phyloP scores from a whole-genome alignment of 2,329 filamentous ascomycete species.

The Fusarium metavorans region DNA sequence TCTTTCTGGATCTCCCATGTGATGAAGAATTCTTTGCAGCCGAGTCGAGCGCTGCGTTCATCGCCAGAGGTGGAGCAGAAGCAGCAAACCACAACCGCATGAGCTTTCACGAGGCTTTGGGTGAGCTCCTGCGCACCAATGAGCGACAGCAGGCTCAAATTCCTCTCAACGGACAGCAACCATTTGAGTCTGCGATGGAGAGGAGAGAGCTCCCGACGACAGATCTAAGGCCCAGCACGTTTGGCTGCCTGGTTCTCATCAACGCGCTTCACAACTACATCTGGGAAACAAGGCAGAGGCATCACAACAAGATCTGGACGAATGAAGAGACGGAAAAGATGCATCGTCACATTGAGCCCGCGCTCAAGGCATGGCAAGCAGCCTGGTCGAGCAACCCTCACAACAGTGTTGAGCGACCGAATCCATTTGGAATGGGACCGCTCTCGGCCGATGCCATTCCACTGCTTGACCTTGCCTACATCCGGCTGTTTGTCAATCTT shows the following conservation, averaged over 20 bases:
- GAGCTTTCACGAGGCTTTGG: constrained; percentile 86
- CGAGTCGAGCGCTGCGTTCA: constrained; percentile 85
- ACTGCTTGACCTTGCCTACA: constrained; percentile 89
- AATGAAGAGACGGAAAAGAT: constrained; percentile 93
- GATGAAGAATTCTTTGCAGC: constrained; percentile 93
- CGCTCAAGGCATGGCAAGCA: constrained; percentile 91
- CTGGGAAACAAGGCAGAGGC: constrained; percentile 94
- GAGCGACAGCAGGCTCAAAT: constrained; percentile 71
- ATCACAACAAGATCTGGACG: constrained; percentile 90
- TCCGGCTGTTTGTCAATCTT: constrained; percentile 93
- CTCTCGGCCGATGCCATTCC: constrained; percentile 92
- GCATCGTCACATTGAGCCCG: constrained; percentile 95
- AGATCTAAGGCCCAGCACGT: constrained; percentile 85
- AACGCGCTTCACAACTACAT: constrained; percentile 98
- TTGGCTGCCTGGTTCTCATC: constrained; percentile 91
- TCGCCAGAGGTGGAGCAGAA: constrained; percentile 78
- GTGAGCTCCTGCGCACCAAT: constrained; percentile 82
- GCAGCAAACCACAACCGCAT: constrained; percentile 77
- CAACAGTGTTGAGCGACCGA: constrained; percentile 86
- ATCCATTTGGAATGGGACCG: constrained; percentile 83
- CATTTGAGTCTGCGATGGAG: constrained; percentile 29
- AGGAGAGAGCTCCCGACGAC: constrained; percentile 63
- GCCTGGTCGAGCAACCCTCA: constrained; percentile 90
- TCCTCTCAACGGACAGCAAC: constrained; percentile 28
- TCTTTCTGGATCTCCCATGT: constrained; percentile 88